Evolutionary conservation across 371 early-diverging fungal species (phyloP), one percentile per base, ranked within the genome.

Genomic region (Mucor piriformis): DNA sequence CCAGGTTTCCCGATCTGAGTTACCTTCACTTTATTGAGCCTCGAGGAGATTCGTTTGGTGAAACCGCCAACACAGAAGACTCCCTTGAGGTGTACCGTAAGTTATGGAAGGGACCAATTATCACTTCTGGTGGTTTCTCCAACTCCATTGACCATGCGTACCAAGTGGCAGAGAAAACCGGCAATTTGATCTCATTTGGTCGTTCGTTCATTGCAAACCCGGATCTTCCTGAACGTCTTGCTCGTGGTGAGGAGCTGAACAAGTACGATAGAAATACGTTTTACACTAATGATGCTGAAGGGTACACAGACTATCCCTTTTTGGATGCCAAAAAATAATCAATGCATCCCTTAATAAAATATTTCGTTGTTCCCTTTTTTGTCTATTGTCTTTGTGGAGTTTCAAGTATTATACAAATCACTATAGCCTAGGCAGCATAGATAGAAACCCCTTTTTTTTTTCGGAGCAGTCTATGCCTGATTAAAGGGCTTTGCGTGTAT

Each of bases 171-270:
- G 57, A 66, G 13, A 48, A 47, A 15, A 53, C 56, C 2, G 64
- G 51, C 13, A 54, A 60, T 24, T 47, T 70, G 63, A 49, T 70
- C 23, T 55, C 67, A 7, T 70, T 63, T 59, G 66, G 63, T 8
- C 53, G 70, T 8, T 20, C 42, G 0, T 67, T 67, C 25, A 63
- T 70, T 38, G 67, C 67, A 11, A 67, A 70, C 16, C 67, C 64
- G 34, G 70, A 70, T 59, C 38, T 66, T 2, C 63, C 63, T 20
- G 27, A 60, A 6, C 54, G 70, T 11, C 29, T 70, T 3, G 16
- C 37, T 6, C 24, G 49, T 11, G 23, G 55, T 2, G 43, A 38
- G 6, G n/a, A 38, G 7, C 46, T 64, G 8, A 69, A 61, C 47
- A 51, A 44, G 13, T 69, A 69, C 18, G 29, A 65, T 25, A 57